Evolutionary conservation across 768 basidiomycete genomes (phyloP).

Genomic region (Suillus decipiens): DNA sequence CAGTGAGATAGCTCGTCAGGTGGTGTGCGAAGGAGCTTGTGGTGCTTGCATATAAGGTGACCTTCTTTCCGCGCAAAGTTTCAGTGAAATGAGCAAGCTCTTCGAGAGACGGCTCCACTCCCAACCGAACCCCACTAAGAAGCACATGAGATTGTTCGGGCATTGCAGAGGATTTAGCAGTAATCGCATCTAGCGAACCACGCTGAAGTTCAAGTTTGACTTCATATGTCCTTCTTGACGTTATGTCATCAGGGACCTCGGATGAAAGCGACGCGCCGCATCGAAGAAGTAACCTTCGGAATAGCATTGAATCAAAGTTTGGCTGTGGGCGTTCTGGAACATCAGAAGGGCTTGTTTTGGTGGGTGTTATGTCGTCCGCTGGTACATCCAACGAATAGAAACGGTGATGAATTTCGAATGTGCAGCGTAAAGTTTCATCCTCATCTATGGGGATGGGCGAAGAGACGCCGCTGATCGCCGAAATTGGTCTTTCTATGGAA

Average conservation of each 20-base stretch:
- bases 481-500: constrained; percentile 21
- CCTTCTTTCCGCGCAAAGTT: constrained; percentile 79
- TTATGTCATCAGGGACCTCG: constrained; percentile 42
- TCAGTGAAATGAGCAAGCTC: constrained; percentile 82
- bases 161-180: constrained; percentile 39
- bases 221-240: constrained; percentile 61
- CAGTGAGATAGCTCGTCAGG: constrained; percentile 87
- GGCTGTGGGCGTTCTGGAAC: constrained; percentile 33
- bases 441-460: constrained; percentile 26
- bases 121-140: constrained; percentile 49
- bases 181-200: constrained; percentile 49
- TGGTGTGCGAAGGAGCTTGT: constrained; percentile 89
- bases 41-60: constrained; percentile 82
- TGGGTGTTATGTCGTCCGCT: constrained; percentile 13
- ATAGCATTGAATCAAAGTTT: constrained; percentile 51
- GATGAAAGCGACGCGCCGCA: constrained; percentile 48
- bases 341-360: constrained; percentile 13
- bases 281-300: constrained; percentile 61
- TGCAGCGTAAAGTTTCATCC: constrained; percentile 50
- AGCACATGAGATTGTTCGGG: constrained; percentile 51
- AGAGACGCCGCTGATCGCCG: constrained; percentile 26
- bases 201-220: constrained; percentile 64
- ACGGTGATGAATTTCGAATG: constrained; percentile 59
- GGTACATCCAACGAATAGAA: constrained; percentile 31
- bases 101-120: constrained; percentile 75